phyloP scores from a whole-genome alignment of 176 grass and related monocot genomes.

The Triticum dicoccoides region DNA sequence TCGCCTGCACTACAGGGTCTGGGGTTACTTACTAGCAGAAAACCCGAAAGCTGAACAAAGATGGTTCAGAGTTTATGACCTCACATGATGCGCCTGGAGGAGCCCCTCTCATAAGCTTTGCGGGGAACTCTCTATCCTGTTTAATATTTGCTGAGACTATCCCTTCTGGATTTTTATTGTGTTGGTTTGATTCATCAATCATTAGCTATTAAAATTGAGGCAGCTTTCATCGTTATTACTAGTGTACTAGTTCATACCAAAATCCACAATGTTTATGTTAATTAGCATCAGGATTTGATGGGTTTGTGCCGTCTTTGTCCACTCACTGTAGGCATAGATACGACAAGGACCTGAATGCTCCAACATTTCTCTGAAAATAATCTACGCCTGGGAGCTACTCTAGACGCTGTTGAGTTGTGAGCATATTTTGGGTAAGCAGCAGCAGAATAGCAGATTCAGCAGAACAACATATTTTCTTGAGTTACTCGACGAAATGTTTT shows the following conservation, averaged over 20 bases:
- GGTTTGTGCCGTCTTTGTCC: not conserved
- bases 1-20: not conserved
- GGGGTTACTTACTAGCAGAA: not conserved
- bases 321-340: not conserved
- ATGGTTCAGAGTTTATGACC: not conserved
- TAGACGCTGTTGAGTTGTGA: no score
- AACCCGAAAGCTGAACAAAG: not conserved
- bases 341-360: not conserved
- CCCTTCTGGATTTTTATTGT: not conserved
- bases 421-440: no score
- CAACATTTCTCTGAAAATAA: not conserved
- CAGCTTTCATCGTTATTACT: no score
- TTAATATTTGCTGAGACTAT: no score
- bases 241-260: not conserved
- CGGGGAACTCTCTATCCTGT: not conserved
- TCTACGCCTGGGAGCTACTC: no score
- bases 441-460: no score
- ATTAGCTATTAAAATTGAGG: not conserved
- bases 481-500: not conserved
- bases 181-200: not conserved
- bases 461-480: no score
- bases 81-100: not conserved
- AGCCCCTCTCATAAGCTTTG: not conserved
- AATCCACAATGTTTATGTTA: not conserved
- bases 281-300: not conserved